phyloP scores from a whole-genome alignment of 148 eudicot genomes.

The Rhododendron henanense region DNA sequence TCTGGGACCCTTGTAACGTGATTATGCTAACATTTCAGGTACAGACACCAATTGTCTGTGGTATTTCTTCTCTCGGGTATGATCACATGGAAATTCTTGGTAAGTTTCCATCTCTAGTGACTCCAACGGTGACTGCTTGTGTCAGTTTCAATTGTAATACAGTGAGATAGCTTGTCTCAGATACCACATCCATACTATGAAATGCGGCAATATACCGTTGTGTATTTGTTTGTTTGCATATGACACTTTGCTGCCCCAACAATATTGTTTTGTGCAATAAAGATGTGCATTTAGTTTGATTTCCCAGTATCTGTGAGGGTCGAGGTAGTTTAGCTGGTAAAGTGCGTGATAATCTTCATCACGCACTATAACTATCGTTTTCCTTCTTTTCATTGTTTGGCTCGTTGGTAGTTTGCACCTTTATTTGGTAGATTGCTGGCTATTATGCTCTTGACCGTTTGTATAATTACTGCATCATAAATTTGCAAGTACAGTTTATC shows the following conservation, averaged over 20 bases:
- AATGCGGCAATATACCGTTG: not conserved
- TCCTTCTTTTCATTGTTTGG: not conserved
- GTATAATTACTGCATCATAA: not conserved
- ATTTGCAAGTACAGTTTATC: not conserved
- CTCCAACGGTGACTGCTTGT: conserved; percentile 6
- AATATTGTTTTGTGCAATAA: not conserved
- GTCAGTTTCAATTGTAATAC: not conserved
- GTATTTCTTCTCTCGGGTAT: conserved; percentile 92
- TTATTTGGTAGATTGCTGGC: conserved; percentile 1
- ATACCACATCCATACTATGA: not conserved
- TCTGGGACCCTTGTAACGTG: conserved; percentile 1
- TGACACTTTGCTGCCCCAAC: not conserved
- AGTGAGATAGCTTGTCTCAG: not conserved
- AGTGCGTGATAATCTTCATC: not conserved
- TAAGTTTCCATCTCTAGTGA: conserved; percentile 36
- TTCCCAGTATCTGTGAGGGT: not conserved
- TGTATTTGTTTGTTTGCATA: not conserved
- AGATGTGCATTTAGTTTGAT: not conserved
- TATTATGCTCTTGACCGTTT: not conserved
- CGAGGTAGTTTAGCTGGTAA: not conserved
- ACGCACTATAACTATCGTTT: not conserved
- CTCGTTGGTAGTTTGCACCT: not conserved
- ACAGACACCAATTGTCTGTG: conserved; percentile 83
- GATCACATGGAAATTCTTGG: conserved; percentile 99
- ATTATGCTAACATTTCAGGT: conserved; percentile 50